Evolutionary conservation across 768 basidiomycete genomes (phyloP), one percentile per base, ranked within the genome.

Genomic region (Tremella fuciformis): DNA sequence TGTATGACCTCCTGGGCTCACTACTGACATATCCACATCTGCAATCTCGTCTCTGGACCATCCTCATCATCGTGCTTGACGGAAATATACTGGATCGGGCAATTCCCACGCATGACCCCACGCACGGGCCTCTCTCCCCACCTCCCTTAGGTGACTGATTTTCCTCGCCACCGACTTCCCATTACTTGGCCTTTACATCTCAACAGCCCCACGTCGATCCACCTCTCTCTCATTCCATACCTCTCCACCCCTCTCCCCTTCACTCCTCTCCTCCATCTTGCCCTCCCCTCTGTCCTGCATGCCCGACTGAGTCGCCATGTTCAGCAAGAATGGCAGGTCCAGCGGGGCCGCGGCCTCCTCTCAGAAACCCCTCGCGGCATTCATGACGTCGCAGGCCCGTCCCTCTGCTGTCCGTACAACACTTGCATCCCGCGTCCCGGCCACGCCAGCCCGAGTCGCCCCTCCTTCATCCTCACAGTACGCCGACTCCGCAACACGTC

Each of bases 251-350:
- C 42, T 22, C 4, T 46, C 42, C 4, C 16, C 42, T 46, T 15
- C 42, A 4, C 42, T 46, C 42, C 22, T 22, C 16, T 15, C 22
- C 42, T 46, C 22, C 42, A 15, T 46, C 42, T 18, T 18, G 39
- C 41, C 41, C 44, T 41, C 44, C 53, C 26, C 21, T 44, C 19
- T 46, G 37, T 47, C 25, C 25, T 44, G 16, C 38, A 1, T 25
- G 9, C 22, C 22, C 2, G 3, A n/a, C 54, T 22, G 22, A 44
- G 11, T 25, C 24, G 18, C 37, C 47, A 21, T 13, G 13, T 18
- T 18, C 13, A 13, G 49, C 29, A 34, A 34, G 7, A 39, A 58
- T 50, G 57, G 49, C 57, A 42, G 29, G 29, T 34, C 29, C 29
- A 34, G 29, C 29, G 29, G 29, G 29, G 29, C 29, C 29, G 29